Conservation (phyloP, 768 basidiomycete genomes). For the Lactifluus volemus region DNA sequence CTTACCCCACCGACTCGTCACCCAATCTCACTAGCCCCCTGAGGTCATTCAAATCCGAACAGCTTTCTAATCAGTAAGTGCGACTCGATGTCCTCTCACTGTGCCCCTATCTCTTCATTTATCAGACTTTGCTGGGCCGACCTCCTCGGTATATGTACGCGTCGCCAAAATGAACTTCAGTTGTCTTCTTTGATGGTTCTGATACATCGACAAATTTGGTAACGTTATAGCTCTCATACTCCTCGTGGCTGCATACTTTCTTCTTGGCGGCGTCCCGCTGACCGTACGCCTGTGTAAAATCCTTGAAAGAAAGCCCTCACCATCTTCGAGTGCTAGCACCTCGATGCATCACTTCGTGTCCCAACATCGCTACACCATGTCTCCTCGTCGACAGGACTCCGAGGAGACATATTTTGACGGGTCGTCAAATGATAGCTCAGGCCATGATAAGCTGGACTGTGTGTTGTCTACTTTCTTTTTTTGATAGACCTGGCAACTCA, state of each 20-base stretch:
- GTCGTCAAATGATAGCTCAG: neutral
- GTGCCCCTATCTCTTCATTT: constrained; percentile 6
- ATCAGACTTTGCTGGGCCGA: constrained; percentile 18
- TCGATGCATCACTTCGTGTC: neutral
- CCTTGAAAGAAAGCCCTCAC: constrained; percentile 1
- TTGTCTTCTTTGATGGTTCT: neutral
- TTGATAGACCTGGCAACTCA: neutral
- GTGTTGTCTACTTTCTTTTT: neutral
- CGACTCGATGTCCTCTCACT: neutral
- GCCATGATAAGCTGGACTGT: constrained; percentile 4
- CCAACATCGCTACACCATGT: neutral
- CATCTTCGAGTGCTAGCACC: neutral
- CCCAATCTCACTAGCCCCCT: neutral
- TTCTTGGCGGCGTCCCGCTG: constrained; percentile 21
- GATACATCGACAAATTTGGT: neutral
- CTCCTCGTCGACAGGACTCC: constrained; percentile 1
- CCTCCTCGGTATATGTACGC: constrained; percentile 20
- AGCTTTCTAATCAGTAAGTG: neutral
- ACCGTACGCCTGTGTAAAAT: constrained; percentile 16
- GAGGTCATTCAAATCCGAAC: neutral
- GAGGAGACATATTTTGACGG: constrained; percentile 1
- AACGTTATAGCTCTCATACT: constrained; percentile 16
- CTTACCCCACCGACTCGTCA: neutral
- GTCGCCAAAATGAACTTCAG: neutral
- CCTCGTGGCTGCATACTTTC: constrained; percentile 18